Base-by-base conservation (phyloP, 169 alveolate species). In the Babesia divergens region DNA sequence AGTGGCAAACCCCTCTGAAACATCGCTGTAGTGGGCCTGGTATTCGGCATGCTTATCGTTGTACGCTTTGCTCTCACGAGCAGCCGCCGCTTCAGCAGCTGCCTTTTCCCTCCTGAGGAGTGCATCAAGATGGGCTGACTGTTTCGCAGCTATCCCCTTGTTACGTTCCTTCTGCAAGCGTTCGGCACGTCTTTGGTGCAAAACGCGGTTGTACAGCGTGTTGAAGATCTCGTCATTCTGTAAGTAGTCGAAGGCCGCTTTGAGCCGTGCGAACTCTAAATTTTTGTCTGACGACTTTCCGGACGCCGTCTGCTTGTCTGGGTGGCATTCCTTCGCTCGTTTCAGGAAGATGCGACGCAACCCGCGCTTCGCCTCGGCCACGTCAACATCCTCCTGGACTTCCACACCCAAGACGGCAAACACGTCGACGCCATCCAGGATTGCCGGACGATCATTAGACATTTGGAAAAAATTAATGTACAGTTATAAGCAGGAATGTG, bases 201-300 rank as follows among this genome's bases (percentile, higher is more conserved):
- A 34, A 0, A 66, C 65, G 34, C 71, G 55, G 42, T 65, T 77
- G 52, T 67, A 77, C 6, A 77, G 59, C 47, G 58, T 26, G 52
- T 43, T 35, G 74, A 80, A 80, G 22, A 58, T 62, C 11, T 51
- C 65, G 20, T 65, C 81, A 16, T 14, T 7, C 35, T 69, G 82
- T 1, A 80, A 46, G 38, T 59, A 62, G 55, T 80, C 88, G 37
- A 69, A 80, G 18, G 88, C 88, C 32, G 88, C 88, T 55, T 80
- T 80, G 11, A 80, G 54, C 26, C 70, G 29, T 1, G 75, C 84
- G 50, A 80, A 80, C 20, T 65, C 86, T 37, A 77, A 29, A 62
- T 59, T 68, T 8, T 52, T 51, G 32, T 65, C 87, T 14, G 51
- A 2, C 8, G 29, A 28, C 16, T 42, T 22, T 7, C 22, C 24